Evolutionary conservation across 1,284 basidiomycete species (phyloP), one percentile per base, ranked within the genome.

Genomic region (Caloboletus firmus): DNA sequence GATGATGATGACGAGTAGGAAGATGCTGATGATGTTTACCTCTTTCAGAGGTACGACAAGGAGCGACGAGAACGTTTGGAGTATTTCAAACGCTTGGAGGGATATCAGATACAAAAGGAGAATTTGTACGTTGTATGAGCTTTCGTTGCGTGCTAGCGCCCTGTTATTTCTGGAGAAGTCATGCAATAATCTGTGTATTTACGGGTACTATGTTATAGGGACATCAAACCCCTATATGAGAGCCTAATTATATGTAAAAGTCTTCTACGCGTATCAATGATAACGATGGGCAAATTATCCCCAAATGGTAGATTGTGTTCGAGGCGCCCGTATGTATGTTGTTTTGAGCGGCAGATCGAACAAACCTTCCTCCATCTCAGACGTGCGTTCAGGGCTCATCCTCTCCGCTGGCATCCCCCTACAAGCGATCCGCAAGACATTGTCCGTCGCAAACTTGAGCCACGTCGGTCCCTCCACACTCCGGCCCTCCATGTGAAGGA

Each of bases 91-190:
- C 72, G 76, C 51, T 61, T 84, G 24, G 77, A 82, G 22, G 72
- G 71, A 15, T 84, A 83, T 58, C 70, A 77, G 55, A 70, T 84
- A 17, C 75, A 77, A 52, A 79, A 80, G 57, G 82, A 84, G 66
- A 78, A 82, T 51, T 81, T 85, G 30, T 85, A 83, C 65, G 74
- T 84, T 47, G 71, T 84, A 49, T 85, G 70, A 82, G 11, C 5
- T 36, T 37, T 36, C 12, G 10, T 41, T 35, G n/a, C 39, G 34
- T 20, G 48, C 45, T 20, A 26, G 53, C 44, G 26, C 36, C 45
- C 37, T 34, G 35, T 42, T 42, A 13, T 17, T 49, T n/a, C 11
- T 12, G 32, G 56, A 26, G 28, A 36, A 32, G 12, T 51, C 7
- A 10, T 12, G 35, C 49, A 20, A 2, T n/a, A 41, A 63, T 60